phyloP scores from a whole-genome alignment of 371 early-diverging fungal genomes.

The Coelomomyces lativittatus region DNA sequence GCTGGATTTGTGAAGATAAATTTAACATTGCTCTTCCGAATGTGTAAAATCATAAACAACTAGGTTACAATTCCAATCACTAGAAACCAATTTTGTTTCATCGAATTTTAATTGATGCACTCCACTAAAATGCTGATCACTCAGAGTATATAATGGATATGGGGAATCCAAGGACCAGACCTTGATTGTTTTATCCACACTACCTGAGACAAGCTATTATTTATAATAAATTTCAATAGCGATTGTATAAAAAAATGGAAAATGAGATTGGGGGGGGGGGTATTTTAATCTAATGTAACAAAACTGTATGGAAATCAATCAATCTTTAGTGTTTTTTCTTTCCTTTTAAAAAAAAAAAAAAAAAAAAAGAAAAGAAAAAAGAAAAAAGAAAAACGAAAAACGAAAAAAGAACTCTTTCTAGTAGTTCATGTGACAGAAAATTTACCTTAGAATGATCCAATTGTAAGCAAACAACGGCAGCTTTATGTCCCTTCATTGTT shows the following conservation, averaged over 20 bases:
- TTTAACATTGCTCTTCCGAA: neutral
- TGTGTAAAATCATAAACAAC: neutral
- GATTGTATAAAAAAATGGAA: too few relatives aligned
- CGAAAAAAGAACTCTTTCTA: too few relatives aligned
- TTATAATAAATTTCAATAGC: too few relatives aligned
- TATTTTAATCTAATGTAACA: too few relatives aligned
- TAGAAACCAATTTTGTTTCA: neutral
- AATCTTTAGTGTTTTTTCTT: too few relatives aligned
- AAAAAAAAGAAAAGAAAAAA: too few relatives aligned
- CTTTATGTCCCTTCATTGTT: slow-evolving; percentile 16
- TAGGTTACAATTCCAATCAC: neutral
- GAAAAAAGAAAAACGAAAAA: too few relatives aligned
- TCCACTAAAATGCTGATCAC: neutral
- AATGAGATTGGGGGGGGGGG: too few relatives aligned
- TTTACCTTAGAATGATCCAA: neutral
- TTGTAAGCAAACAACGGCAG: slow-evolving; percentile 10
- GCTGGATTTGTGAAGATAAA: neutral
- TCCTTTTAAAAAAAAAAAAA: too few relatives aligned
- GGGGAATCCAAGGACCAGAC: neutral
- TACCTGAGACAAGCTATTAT: neutral
- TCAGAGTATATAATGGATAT: neutral
- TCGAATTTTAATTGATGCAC: neutral
- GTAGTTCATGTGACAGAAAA: too few relatives aligned
- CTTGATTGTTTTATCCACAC: neutral
- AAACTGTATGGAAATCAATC: too few relatives aligned